Base-by-base conservation (phyloP, 2,329 filamentous ascomycete species). In the Aspergillus sp. region DNA sequence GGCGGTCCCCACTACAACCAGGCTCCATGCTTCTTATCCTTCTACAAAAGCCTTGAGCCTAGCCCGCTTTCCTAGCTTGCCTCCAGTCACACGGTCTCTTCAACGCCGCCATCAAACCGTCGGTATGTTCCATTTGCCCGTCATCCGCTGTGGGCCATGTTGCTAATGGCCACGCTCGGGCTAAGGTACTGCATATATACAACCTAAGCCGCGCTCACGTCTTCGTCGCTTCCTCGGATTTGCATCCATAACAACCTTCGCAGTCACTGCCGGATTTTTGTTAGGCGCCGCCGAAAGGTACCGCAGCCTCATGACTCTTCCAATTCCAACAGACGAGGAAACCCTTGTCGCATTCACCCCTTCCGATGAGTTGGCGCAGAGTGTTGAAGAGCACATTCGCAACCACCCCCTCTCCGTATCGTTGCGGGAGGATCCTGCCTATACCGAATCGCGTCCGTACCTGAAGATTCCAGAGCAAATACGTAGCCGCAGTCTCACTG, bases 361-460 rank as follows among this genome's bases (percentile, higher is more conserved):
- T 14, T 71, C 75, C 33, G 84, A 86, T 70, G 82, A 82, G 11
- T 66, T 71, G 43, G 75, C 77, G 49, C 75, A 72, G 62, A 82
- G 84, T 61, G 85, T 96, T 66, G 89, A 97, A 64, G 80, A 85
- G 8, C 84, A 85, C 69, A 91, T 98, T 73, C 84, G 87, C 68
- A 84, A 80, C 46, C 91, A 95, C 77, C 88, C 91, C 1, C 73
- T 96, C n/a, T 83, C 89, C 4, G 72, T 80, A n/a, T 79, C 83
- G 43, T 80, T 98, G 50, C 88, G 93, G 47, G 75, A 76, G 17
- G 82, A 90, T 66, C 79, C 86, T 1, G 83, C 84, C 24, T 89
- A 88, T 73, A 83, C 79, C 35, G 92, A 96, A 73, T 88, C 89
- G 35, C 85, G 95, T 41, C 93, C 93, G 11, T 91, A 96, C 71